Conservation (phyloP, 2,329 filamentous ascomycete species). For the Drechslera avenae region DNA sequence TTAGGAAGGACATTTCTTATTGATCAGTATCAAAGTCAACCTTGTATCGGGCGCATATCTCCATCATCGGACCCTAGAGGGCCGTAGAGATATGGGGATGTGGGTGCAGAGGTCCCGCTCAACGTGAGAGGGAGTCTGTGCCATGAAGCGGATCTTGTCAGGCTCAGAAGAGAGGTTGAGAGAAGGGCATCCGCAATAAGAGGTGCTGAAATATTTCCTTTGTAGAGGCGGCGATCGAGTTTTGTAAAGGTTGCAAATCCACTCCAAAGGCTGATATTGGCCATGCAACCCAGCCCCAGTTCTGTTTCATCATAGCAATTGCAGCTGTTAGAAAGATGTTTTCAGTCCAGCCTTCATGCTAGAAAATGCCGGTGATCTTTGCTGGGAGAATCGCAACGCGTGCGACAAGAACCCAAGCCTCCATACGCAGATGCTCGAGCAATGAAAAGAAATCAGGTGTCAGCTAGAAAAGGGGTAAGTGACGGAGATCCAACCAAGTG, state of each 20-base stretch:
- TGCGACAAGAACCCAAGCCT: conserved; percentile 37
- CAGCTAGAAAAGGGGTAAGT: conserved; percentile 24
- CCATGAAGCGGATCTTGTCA: neutral
- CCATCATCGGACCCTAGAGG: too few species aligned
- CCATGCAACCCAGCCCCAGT: conserved; percentile 34
- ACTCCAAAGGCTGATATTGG: conserved; percentile 25
- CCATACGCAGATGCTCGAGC: conserved; percentile 26
- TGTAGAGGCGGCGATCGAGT: neutral
- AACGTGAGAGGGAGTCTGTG: neutral
- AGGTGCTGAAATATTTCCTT: neutral
- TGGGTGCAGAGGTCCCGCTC: too few species aligned
- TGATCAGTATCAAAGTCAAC: too few species aligned
- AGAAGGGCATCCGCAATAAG: neutral
- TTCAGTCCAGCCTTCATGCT: conserved; percentile 25
- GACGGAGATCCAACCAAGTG: conserved; percentile 28
- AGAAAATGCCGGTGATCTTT: conserved; percentile 24
- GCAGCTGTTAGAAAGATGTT: conserved; percentile 31
- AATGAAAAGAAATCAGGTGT: conserved; percentile 24
- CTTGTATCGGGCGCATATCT: too few species aligned
- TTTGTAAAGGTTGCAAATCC: conserved; percentile 22
- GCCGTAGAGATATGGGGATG: too few species aligned
- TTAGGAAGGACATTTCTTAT: too few species aligned
- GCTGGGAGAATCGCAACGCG: conserved; percentile 33
- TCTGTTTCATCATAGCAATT: conserved; percentile 26
- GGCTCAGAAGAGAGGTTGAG: too few species aligned